Conservation (phyloP, 305 asterid species). For the Fraxinus nigra region DNA sequence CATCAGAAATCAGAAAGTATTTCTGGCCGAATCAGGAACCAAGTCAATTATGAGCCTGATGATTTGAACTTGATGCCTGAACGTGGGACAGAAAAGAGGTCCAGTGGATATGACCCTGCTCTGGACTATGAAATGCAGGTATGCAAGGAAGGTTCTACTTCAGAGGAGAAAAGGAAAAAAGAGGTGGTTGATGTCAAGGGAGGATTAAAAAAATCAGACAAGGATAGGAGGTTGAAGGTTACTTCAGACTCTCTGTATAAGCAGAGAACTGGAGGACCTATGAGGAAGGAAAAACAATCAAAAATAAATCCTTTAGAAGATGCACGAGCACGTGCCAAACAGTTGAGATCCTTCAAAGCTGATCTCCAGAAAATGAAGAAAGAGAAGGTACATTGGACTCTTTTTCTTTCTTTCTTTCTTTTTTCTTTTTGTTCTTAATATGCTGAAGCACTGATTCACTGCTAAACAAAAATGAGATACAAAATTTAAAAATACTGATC, state of each 20-base stretch:
- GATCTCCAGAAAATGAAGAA: conserved; percentile 86
- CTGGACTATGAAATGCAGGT: conserved; percentile 84
- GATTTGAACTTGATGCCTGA: conserved; percentile 84
- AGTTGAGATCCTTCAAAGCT: conserved; percentile 80
- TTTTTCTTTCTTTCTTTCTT: not conserved
- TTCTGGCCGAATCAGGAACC: conserved; percentile 38
- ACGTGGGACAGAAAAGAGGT: conserved; percentile 58
- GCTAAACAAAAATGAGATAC: not conserved
- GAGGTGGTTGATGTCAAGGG: conserved; percentile 39
- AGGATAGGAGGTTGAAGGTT: conserved; percentile 55
- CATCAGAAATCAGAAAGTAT: conserved; percentile 45
- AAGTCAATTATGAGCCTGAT: conserved; percentile 66
- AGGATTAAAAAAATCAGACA: conserved; percentile 52
- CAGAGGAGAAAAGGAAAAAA: conserved; percentile 43
- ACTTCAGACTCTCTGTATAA: conserved; percentile 47
- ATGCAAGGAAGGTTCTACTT: conserved; percentile 37
- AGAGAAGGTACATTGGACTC: conserved; percentile 59
- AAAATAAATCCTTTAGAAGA: conserved; percentile 75
- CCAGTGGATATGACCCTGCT: conserved; percentile 59
- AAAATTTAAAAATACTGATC: not conserved
- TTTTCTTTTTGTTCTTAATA: not conserved
- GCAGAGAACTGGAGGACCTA: conserved; percentile 72
- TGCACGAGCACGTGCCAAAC: conserved; percentile 94
- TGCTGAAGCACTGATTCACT: not conserved
- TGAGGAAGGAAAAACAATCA: conserved; percentile 64